phyloP scores from a whole-genome alignment of 495 filamentous ascomycete genomes.

The Aspergillus funiculosus region DNA sequence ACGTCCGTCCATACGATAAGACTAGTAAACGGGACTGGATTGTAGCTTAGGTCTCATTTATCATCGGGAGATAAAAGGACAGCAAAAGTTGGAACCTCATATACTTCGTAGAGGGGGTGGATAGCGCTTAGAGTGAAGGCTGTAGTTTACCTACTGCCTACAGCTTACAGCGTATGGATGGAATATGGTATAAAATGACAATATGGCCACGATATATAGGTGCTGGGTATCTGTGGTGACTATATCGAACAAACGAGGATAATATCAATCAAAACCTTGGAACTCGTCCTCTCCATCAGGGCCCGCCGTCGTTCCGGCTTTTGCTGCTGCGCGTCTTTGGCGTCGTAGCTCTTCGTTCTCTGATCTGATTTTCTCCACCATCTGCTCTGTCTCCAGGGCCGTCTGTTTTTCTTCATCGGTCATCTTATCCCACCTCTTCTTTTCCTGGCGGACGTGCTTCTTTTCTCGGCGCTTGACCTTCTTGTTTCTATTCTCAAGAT shows the following conservation, averaged over 20 bases:
- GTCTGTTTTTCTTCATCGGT: slow-evolving; percentile 66
- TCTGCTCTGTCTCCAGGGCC: slow-evolving; percentile 60
- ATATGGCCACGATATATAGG: background rate
- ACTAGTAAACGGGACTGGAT: no score
- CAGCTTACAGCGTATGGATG: no score
- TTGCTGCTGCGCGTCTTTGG: slow-evolving; percentile 18
- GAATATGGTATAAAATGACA: no score
- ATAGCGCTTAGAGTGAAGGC: no score
- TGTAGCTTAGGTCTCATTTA: no score
- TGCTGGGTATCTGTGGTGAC: slow-evolving; percentile 1
- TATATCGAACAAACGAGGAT: slow-evolving; percentile 2
- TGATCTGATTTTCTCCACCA: slow-evolving; percentile 67
- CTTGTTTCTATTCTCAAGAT: slow-evolving; percentile 63
- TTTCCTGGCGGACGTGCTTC: slow-evolving; percentile 67
- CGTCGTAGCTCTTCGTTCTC: slow-evolving; percentile 42
- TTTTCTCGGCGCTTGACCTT: slow-evolving; percentile 64
- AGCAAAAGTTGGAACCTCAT: no score
- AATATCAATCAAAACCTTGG: slow-evolving; percentile 33
- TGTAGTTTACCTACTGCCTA: no score
- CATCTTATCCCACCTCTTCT: slow-evolving; percentile 62
- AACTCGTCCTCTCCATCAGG: slow-evolving; percentile 34
- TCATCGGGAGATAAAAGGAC: no score
- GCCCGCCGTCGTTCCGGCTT: slow-evolving; percentile 14
- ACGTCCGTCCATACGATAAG: no score
- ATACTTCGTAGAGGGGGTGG: no score